Conservation (phyloP, 805 yeast species). For the Candida namnaoensis region DNA sequence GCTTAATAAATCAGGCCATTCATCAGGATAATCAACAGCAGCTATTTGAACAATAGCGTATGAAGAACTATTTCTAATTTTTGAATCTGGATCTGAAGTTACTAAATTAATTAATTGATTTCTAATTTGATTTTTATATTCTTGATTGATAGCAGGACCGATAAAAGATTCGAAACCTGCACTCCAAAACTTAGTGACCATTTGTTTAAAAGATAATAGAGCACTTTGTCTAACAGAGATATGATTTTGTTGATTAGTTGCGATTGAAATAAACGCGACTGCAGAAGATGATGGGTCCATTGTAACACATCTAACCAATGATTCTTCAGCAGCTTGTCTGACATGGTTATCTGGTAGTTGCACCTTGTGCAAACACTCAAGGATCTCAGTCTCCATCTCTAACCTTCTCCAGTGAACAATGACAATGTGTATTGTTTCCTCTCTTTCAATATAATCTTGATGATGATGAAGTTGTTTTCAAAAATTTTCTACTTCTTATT, state of each 20-base stretch:
- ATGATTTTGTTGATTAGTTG: constrained; percentile 20
- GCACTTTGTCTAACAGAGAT: constrained; percentile 49
- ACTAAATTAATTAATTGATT: constrained; percentile 36
- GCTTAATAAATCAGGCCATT: constrained; percentile 73
- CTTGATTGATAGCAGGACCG: constrained; percentile 55
- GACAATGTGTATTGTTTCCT: too few relatives aligned
- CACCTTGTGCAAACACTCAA: constrained; percentile 17
- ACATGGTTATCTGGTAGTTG: constrained; percentile 31
- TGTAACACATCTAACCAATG: constrained; percentile 32
- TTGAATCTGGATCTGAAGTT: constrained; percentile 39
- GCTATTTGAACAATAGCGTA: constrained; percentile 80
- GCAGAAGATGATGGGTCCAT: constrained; percentile 42
- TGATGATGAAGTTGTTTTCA: too few relatives aligned
- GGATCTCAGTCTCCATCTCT: constrained; percentile 4
- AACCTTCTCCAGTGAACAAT: too few relatives aligned
- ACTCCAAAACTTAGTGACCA: constrained; percentile 74
- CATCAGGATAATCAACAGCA: constrained; percentile 88
- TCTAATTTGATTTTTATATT: constrained; percentile 44
- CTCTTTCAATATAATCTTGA: too few relatives aligned
- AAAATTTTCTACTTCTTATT: too few relatives aligned
- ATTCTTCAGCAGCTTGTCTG: constrained; percentile 45
- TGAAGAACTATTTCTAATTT: constrained; percentile 58
- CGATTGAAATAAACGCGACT: constrained; percentile 31
- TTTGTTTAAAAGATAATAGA: constrained; percentile 54
- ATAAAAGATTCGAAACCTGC: constrained; percentile 68